Conservation (phyloP, 1,284 basidiomycete genomes). For the Trichosporon inkin region DNA sequence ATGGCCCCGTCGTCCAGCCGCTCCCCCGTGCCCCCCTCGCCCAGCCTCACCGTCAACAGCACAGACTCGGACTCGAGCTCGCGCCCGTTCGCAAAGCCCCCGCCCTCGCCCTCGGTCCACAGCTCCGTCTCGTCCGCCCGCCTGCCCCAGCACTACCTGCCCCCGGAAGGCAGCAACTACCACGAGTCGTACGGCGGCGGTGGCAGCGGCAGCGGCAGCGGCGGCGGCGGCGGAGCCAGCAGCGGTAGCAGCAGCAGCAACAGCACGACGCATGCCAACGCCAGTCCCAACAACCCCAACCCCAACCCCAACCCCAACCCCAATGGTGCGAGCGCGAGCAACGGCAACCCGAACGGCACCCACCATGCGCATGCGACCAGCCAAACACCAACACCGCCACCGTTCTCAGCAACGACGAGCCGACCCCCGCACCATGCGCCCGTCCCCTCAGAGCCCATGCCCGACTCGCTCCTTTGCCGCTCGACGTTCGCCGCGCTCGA, state of each 20-base stretch:
- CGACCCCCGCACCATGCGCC: constrained; percentile 9
- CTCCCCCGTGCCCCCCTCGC: not conserved
- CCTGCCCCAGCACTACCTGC: not conserved
- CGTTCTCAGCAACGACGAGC: not conserved
- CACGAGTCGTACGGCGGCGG: not conserved
- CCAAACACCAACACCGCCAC: not conserved
- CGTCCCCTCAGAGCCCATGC: constrained; percentile 36
- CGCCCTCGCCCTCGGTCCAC: constrained; percentile 1
- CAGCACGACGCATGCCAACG: too few species aligned
- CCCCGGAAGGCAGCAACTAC: not conserved
- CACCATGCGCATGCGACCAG: too few species aligned
- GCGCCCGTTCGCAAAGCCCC: not conserved
- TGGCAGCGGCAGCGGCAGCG: too few species aligned
- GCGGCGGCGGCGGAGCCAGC: not conserved
- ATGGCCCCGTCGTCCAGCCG: not conserved
- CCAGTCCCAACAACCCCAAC: too few species aligned
- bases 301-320: too few species aligned
- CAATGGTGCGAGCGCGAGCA: too few species aligned
- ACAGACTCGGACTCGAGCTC: constrained; percentile 1
- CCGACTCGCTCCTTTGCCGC: constrained; percentile 46
- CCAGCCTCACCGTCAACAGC: constrained; percentile 5
- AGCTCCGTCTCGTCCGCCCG: constrained; percentile 3
- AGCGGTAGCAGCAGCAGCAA: not conserved
- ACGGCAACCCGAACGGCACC: too few species aligned
- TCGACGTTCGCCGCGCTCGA: constrained; percentile 45